phyloP scores from a whole-genome alignment of 1,284 basidiomycete species.

The Peniophora sp. region DNA sequence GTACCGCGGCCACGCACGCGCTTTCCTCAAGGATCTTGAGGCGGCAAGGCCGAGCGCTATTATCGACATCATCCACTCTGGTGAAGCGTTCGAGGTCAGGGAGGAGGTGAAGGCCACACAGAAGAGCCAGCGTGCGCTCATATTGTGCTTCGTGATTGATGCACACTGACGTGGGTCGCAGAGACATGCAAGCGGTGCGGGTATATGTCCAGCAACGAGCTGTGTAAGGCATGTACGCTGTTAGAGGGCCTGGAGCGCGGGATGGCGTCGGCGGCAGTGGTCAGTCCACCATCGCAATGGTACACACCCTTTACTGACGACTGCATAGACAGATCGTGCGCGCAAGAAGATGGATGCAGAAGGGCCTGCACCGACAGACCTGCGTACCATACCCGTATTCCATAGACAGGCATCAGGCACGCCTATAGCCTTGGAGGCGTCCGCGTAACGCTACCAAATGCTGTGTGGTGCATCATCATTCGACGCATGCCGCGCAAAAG shows the following conservation, averaged over 20 bases:
- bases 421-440: conserved; percentile 18
- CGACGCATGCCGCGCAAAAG: too few relatives aligned
- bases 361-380: conserved; percentile 46
- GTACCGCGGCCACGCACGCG: conserved; percentile 92
- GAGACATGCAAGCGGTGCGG: conserved; percentile 87
- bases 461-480: too few relatives aligned
- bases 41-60: conserved; percentile 89
- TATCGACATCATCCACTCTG: conserved; percentile 96
- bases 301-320: conserved; percentile 7
- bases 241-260: conserved; percentile 89
- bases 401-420: conserved; percentile 16
- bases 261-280: conserved; percentile 57
- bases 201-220: conserved; percentile 86
- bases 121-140: conserved; percentile 66
- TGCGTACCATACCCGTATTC: conserved; percentile 65
- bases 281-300: conserved; percentile 29
- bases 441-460: too few relatives aligned
- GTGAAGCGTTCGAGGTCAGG: conserved; percentile 79
- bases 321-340: conserved; percentile 51
- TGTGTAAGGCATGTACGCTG: conserved; percentile 90
- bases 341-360: conserved; percentile 54
- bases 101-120: conserved; percentile 72
- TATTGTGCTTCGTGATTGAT: not conserved
- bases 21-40: conserved; percentile 94
- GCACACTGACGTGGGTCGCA: conserved; percentile 22